Conservation (phyloP, 2,329 filamentous ascomycete species). For the Clarireedia sp. region DNA sequence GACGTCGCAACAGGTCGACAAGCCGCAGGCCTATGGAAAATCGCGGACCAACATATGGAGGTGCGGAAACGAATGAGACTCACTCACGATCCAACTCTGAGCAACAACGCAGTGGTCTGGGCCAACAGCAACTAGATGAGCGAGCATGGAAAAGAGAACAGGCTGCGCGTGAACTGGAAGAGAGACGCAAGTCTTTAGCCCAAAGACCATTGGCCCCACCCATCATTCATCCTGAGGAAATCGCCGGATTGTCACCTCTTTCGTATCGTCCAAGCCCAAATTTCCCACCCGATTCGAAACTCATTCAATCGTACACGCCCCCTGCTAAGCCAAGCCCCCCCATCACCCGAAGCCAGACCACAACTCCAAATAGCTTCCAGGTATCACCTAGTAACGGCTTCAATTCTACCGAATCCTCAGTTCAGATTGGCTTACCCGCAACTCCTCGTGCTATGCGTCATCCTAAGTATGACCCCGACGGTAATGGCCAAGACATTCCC, state of each 20-base stretch:
- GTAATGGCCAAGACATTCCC: constrained; percentile 47
- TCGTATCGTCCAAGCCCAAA: constrained; percentile 23
- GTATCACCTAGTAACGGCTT: constrained; percentile 28
- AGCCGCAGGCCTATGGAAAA: constrained; percentile 22
- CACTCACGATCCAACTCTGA: constrained; percentile 36
- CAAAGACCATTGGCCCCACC: constrained; percentile 70
- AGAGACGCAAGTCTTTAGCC: constrained; percentile 75
- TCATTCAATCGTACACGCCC: constrained; percentile 17
- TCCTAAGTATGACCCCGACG: constrained; percentile 56
- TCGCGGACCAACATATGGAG: constrained; percentile 16
- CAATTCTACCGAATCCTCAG: constrained; percentile 41
- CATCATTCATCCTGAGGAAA: constrained; percentile 65
- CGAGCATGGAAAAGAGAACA: constrained; percentile 61
- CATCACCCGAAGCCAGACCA: constrained; percentile 55
- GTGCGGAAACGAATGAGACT: constrained; percentile 12
- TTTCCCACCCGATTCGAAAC: constrained; percentile 13
- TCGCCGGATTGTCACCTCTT: constrained; percentile 32
- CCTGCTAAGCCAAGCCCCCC: constrained; percentile 32
- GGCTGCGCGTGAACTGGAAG: constrained; percentile 79
- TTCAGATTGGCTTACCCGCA: constrained; percentile 70
- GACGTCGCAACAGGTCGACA: constrained; percentile 27
- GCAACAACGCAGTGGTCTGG: constrained; percentile 46
- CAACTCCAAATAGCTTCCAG: constrained; percentile 32
- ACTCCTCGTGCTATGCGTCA: constrained; percentile 88
- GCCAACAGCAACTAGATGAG: constrained; percentile 46